Base-by-base conservation (phyloP, 768 basidiomycete species). In the Rhizopogon vinicolor region DNA sequence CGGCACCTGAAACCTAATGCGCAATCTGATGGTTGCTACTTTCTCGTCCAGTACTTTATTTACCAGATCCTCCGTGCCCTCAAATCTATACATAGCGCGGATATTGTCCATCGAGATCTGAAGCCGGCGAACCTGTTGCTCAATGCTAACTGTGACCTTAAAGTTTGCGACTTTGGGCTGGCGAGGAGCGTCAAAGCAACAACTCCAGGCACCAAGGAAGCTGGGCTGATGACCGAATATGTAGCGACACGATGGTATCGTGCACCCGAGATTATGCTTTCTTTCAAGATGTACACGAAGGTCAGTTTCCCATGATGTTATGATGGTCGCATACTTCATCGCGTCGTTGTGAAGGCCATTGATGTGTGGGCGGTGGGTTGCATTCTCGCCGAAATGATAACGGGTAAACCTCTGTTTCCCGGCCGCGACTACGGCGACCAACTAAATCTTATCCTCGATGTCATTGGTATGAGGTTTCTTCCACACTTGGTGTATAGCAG, bases 221-320 rank as follows among this genome's bases (percentile, higher is more conserved):
- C 77, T 22, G 85, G 86, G 2, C 66, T 86, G 56, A 86, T 87
- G 86, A 87, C 86, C 22, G 87, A 89, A 73, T 92, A 91, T 63
- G 93, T 96, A 52, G 92, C 93, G 2, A 95, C 93, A 51, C 75
- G 93, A 52, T 95, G 91, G 93, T 96, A 94, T 68, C 84, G 91
- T 46, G 93, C 93, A 0, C 92, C 92, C 0, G 93, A 96, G 70
- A 93, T 95, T 66, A 96, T 96, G 93, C 77, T 94, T 51, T 91
- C 88, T 3, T 94, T 93, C 82, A 91, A 92, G 74, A 88, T 88
- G 84, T 87, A 88, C 67, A 86, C 85, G 54, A 86, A 86, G 76
- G 86, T 83, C 59, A 18, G 58, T 28, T 39, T 35, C 22, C 40
- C 52, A 41, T 33, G 46, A 40, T 60, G 52, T 18, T 60, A 43